phyloP scores from a whole-genome alignment of 768 basidiomycete genomes.

The Kwoniella sp. region DNA sequence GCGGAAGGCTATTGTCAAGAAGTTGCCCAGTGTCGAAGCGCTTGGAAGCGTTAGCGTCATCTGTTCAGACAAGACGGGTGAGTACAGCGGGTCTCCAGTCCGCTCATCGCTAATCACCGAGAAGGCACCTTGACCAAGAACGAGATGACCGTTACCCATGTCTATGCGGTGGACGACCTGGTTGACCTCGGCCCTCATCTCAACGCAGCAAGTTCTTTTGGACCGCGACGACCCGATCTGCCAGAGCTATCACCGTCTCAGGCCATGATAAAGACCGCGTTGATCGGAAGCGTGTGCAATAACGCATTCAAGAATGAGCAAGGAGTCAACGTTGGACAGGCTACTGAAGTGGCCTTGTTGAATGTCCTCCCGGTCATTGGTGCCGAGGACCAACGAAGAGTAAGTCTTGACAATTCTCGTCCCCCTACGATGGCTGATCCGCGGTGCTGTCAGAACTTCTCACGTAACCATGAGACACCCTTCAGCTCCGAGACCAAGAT shows the following conservation, averaged over 20 bases:
- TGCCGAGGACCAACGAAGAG: constrained; percentile 65
- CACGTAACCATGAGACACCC: constrained; percentile 62
- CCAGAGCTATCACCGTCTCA: constrained; percentile 54
- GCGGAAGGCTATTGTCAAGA: constrained; percentile 94
- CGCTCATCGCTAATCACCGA: neutral
- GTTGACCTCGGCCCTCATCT: constrained; percentile 61
- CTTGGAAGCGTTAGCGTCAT: constrained; percentile 94
- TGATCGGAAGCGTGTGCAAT: constrained; percentile 85
- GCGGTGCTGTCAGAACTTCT: constrained; percentile 38
- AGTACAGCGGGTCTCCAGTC: constrained; percentile 17
- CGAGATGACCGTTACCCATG: constrained; percentile 87
- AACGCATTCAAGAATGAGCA: constrained; percentile 74
- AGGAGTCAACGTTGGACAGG: constrained; percentile 74
- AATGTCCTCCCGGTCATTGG: constrained; percentile 69
- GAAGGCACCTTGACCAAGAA: constrained; percentile 87
- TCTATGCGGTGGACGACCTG: constrained; percentile 80
- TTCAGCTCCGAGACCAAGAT: constrained; percentile 93
- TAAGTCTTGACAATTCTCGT: constrained; percentile 50
- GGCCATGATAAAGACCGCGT: constrained; percentile 68
- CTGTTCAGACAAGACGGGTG: constrained; percentile 94
- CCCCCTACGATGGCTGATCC: neutral
- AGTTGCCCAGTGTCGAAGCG: constrained; percentile 88
- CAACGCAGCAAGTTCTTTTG: constrained; percentile 48
- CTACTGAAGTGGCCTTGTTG: constrained; percentile 86
- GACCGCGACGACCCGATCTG: constrained; percentile 34